Base-by-base conservation (phyloP, 495 filamentous ascomycete species). In the Cenococcum geophilum region DNA sequence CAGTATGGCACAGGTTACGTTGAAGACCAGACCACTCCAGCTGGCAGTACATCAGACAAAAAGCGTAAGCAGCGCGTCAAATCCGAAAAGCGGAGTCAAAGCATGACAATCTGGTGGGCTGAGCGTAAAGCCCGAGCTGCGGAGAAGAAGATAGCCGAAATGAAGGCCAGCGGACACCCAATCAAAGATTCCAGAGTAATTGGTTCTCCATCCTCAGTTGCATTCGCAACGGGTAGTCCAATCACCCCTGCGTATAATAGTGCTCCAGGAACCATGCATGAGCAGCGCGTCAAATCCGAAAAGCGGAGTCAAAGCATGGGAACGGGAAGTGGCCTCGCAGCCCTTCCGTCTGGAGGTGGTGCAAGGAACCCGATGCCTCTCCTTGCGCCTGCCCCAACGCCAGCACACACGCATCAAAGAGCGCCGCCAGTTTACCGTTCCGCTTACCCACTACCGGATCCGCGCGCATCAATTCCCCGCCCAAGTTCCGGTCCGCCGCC, bases 81-180 rank as follows among this genome's bases (percentile, higher is more conserved):
- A 53, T 67, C 62, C 57, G 71, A 73, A 53, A 73, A 72, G 56
- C 62, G 71, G 0, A 67, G 63, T 49, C 58, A 70, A 42, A 60
- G 51, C 8, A 73, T 73, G 71, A 73, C 71, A 27, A 61, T 68
- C 1, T 73, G 71, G 71, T 73, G 71, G 71, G 70, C 70, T 32
- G 66, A 72, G 59, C 68, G 71, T 12, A 73, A 73, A 60, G 64
- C 62, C 4, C 62, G 63, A 5, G 55, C 57, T 27, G 63, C 61
- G 35, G 66, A 68, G 36, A 23, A 32, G 5, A 52, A 52, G 49
- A 32, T 32, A 18, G 49, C 49, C 21, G 55, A 36, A 58, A 65
- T 21, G 62, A 54, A 22, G 59, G 53, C 48, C 47, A 55, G 35
- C 35, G 52, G 60, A 10, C 43, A 23, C 25, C 22, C 32, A 43